Percentiles rank a stretch among this genome's conserved stretches.
Evolutionary conservation across 73 alveolate genomes (phyloP).

Genomic region (Effrenium voratum): DNA sequence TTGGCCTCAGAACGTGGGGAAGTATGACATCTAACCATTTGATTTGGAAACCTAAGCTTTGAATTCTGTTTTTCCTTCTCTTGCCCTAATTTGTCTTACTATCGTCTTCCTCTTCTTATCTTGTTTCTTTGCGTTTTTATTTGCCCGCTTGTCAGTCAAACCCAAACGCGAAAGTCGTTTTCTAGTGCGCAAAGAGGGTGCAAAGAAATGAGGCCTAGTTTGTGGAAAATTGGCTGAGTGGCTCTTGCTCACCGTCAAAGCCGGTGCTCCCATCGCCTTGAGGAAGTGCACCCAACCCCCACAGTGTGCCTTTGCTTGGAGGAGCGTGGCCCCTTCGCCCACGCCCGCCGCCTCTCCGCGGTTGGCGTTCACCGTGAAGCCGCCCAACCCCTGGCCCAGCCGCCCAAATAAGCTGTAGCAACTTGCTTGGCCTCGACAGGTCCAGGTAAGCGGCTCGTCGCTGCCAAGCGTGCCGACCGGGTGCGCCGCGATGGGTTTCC

Average conservation of each 20-base stretch:
- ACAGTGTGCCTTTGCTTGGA: background rate
- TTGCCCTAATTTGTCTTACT: too few species aligned
- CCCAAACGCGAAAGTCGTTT: too few species aligned
- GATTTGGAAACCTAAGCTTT: too few species aligned
- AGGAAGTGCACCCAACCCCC: background rate
- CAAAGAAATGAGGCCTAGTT: background rate
- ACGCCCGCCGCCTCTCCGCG: too few species aligned
- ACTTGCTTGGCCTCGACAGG: background rate
- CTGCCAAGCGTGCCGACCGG: background rate
- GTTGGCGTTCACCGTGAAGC: background rate
- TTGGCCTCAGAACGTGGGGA: background rate
- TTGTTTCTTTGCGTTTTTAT: too few species aligned
- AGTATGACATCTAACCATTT: too few species aligned
- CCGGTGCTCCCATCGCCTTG: background rate
- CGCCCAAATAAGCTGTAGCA: slow-evolving; percentile 8
- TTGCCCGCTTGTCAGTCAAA: too few species aligned
- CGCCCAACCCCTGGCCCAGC: slow-evolving; percentile 5
- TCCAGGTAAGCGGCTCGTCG: background rate
- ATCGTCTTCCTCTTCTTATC: too few species aligned
- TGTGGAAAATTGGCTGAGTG: background rate
- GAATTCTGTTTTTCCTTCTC: too few species aligned
- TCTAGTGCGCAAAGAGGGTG: background rate
- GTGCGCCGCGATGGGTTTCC: background rate
- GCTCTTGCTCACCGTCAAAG: background rate
- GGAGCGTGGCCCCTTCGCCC: background rate